Conservation (phyloP, 495 filamentous ascomycete species). For the Neurospora tetraspora region DNA sequence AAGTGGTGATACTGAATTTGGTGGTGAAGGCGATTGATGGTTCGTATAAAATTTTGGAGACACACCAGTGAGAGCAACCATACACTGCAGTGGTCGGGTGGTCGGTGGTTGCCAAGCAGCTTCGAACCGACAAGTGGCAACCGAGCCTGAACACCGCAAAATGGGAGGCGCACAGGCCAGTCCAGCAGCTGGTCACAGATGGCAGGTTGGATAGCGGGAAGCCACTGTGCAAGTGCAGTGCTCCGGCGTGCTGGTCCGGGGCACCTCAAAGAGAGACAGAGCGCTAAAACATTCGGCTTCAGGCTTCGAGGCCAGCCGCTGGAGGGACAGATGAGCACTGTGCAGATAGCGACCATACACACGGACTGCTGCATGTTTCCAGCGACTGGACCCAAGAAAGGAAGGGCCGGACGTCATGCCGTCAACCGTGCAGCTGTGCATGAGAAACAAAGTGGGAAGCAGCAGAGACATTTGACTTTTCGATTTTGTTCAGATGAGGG, state of each 20-base stretch:
- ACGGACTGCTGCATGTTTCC: background rate
- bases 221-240: background rate
- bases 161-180: background rate
- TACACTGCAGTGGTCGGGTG: background rate
- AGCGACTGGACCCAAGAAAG: background rate
- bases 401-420: background rate
- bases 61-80: background rate
- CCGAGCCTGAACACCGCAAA: background rate
- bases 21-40: background rate
- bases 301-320: background rate
- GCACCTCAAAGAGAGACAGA: background rate
- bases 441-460: background rate
- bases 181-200: background rate
- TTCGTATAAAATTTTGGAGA: background rate
- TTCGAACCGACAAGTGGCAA: background rate
- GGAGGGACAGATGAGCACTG: background rate
- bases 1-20: background rate
- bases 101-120: background rate
- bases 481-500: background rate
- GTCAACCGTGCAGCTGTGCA: background rate
- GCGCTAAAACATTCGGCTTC: background rate
- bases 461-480: background rate
- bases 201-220: background rate
- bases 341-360: background rate
- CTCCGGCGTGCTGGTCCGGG: background rate